Evolutionary conservation across 2,329 filamentous ascomycete genomes (phyloP).

Genomic region (Colletotrichum graminicola): DNA sequence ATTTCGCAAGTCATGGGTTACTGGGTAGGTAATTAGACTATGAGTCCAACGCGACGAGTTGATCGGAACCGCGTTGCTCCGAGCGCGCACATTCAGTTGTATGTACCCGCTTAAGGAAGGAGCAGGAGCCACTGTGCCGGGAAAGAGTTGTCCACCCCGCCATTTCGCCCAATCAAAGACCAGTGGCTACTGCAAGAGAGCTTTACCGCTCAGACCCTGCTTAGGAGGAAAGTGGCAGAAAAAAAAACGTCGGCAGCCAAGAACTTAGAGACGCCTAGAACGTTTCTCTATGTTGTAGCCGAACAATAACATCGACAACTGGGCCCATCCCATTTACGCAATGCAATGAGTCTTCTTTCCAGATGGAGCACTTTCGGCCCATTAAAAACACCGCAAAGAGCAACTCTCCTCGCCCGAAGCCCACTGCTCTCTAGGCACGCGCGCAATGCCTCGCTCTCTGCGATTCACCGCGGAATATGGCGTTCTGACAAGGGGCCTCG

Average conservation of each 20-base stretch:
- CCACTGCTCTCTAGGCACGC: slow-evolving; percentile 16
- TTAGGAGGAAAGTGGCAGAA: slow-evolving; percentile 34
- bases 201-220: slow-evolving; percentile 34
- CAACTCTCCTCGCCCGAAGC: slow-evolving; percentile 1
- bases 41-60: slow-evolving; percentile 24
- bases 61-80: slow-evolving; percentile 35
- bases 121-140: background rate
- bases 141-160: background rate
- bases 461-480: slow-evolving; percentile 76
- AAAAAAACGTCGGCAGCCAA: slow-evolving; percentile 22
- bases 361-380: slow-evolving; percentile 32
- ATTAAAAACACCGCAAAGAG: background rate
- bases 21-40: background rate
- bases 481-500: slow-evolving; percentile 53
- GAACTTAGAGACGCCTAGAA: background rate
- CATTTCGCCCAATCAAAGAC: background rate
- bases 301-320: slow-evolving; percentile 10
- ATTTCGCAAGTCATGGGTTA: background rate
- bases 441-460: slow-evolving; percentile 62
- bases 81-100: background rate
- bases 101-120: slow-evolving; percentile 6
- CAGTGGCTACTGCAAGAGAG: background rate
- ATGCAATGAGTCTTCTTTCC: slow-evolving; percentile 43
- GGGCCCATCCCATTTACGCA: slow-evolving; percentile 16
- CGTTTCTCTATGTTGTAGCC: background rate